phyloP scores from a whole-genome alignment of 495 filamentous ascomycete species.

The Mycothermus thermophilus region DNA sequence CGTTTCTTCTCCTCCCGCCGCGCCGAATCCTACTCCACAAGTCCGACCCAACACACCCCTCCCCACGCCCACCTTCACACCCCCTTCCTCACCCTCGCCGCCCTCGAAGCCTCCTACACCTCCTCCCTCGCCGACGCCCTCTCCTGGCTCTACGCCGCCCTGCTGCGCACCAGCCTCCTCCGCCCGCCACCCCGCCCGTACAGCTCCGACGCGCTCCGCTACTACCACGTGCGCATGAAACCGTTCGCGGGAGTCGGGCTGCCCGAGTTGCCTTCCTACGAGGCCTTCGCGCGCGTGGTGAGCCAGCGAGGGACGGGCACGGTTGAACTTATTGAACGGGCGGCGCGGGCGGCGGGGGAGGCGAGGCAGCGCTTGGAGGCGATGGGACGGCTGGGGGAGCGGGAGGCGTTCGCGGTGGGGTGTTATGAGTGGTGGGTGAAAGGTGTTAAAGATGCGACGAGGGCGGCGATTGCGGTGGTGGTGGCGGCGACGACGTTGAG shows the following conservation, averaged over 20 bases:
- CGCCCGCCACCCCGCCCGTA: conserved; percentile 50
- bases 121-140: conserved; percentile 60
- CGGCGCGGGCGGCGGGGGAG: conserved; percentile 42
- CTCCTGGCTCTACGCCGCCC: conserved; percentile 48
- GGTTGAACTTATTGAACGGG: conserved; percentile 41
- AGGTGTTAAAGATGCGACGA: conserved; percentile 44
- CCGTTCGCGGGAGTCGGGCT: conserved; percentile 59
- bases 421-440: conserved; percentile 46
- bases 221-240: conserved; percentile 84
- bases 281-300: conserved; percentile 38
- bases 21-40: conserved; percentile 15
- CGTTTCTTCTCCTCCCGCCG: conserved; percentile 40
- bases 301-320: conserved; percentile 24
- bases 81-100: conserved; percentile 43
- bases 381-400: conserved; percentile 33
- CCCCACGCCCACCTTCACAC: conserved; percentile 31
- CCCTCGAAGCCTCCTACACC: conserved; percentile 53
- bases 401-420: conserved; percentile 32
- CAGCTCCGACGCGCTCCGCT: conserved; percentile 53
- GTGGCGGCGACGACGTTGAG: conserved; percentile 47
- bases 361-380: conserved; percentile 55
- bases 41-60: conserved; percentile 2
- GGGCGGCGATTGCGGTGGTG: conserved; percentile 51
- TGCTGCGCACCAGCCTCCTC: conserved; percentile 48
- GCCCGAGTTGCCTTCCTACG: conserved; percentile 55